Base-by-base conservation (phyloP, 2,329 filamentous ascomycete species). In the Bretziella fagacearum region DNA sequence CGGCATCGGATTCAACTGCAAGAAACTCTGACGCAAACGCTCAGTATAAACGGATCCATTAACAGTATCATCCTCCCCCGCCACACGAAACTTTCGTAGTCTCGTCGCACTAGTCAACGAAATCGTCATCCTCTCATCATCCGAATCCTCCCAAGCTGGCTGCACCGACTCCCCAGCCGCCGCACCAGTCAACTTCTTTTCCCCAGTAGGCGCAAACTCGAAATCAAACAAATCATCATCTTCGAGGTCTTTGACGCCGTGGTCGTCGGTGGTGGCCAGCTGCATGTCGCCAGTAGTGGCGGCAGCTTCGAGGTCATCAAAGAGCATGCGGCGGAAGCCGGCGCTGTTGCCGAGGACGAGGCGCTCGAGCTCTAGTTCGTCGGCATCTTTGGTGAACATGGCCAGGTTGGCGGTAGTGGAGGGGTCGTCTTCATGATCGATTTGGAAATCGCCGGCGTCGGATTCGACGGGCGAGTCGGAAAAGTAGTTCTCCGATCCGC, bases 101-200 rank as follows among this genome's bases (percentile, higher is more conserved):
- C 83, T 74, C 41, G 77, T 74, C 37, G 80, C 77, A 22, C 76
- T 73, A 3, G 84, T 81, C 32, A 98, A 70, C 11, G 89, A 96
- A 42, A 98, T 72, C 5, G 77, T 74, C 52, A 95, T 66, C 46
- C 84, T 74, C 58, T 96, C 91, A 58, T 98, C 91, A 56, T 98
- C 91, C 61, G 87, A 96, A 60, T 98, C 91, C 55, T 87, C 78
- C 91, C 91, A 98, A 1, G 77, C 83, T 2, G 79, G 70, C 35
- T 39, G 20, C 8, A 10, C 40, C 17, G 67, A 66, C 40, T 29
- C 26, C 25, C 71, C 65, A 5, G 54, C 53, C 0, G 46, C 29
- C 6, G 13, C 32, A 17, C 56, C 54, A 35, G 53, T 27, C 15
- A 57, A 44, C 29, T 62, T 58, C 17, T 56, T 60, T n/a, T 56